Evolutionary conservation across 2,329 filamentous ascomycete species (phyloP).

Genomic region (Colletotrichum gigasporum): DNA sequence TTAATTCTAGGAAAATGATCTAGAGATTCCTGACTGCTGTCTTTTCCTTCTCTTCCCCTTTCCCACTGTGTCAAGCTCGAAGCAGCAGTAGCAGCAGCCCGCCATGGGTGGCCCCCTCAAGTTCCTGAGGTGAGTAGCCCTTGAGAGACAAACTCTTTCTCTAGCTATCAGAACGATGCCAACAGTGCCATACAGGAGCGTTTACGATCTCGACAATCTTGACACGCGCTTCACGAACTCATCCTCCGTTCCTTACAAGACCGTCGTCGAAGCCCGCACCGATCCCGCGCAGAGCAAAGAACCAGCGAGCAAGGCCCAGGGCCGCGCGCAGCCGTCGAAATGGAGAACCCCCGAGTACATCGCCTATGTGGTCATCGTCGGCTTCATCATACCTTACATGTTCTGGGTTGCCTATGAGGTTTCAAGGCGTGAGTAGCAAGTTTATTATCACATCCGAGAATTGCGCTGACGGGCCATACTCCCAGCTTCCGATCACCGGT

Average conservation of each 20-base stretch:
- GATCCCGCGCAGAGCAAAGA: conserved; percentile 47
- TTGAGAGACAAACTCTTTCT: too few species aligned
- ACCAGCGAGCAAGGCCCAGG: conserved; percentile 52
- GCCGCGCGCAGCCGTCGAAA: conserved; percentile 68
- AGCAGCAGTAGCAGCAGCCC: conserved; percentile 25
- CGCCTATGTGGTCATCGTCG: conserved; percentile 78
- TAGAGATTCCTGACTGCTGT: not conserved
- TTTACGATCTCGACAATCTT: conserved; percentile 73
- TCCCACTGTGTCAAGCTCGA: not conserved
- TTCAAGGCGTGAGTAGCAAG: conserved; percentile 75
- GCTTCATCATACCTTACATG: conserved; percentile 80
- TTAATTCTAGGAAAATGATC: not conserved
- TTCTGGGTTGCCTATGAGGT: conserved; percentile 89
- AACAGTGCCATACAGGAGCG: too few species aligned
- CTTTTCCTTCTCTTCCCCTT: not conserved
- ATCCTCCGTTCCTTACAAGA: conserved; percentile 73
- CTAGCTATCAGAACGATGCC: too few species aligned
- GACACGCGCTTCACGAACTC: conserved; percentile 73
- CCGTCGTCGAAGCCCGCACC: conserved; percentile 60
- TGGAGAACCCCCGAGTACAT: conserved; percentile 91
- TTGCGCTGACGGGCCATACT: not conserved
- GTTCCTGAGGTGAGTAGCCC: too few species aligned
- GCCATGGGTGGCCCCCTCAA: conserved; percentile 52
- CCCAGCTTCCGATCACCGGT: conserved; percentile 82
- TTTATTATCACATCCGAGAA: not conserved